Conservation (phyloP, 176 grass and related monocot species). For the Hordeum vulgare region DNA sequence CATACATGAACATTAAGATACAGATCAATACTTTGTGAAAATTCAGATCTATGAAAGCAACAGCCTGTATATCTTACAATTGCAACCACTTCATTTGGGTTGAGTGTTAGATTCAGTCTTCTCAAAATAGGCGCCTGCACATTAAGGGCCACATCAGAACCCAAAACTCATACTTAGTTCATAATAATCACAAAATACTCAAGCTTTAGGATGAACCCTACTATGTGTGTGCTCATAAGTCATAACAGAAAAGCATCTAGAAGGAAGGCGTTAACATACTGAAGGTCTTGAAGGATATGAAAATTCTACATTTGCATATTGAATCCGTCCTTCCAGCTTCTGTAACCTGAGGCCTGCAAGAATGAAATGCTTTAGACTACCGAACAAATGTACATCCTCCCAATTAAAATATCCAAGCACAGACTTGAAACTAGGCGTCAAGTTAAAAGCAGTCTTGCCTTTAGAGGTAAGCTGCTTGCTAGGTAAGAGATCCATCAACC, state of each 20-base stretch:
- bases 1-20: neutral
- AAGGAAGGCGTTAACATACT: slow-evolving; percentile 34
- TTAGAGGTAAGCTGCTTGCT: slow-evolving; percentile 55
- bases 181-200: neutral
- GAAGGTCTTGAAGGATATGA: slow-evolving; percentile 80
- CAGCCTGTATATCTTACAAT: slow-evolving; percentile 57
- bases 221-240: neutral
- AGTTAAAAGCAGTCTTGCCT: slow-evolving; percentile 45
- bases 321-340: slow-evolving; percentile 60
- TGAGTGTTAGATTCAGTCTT: slow-evolving; percentile 54
- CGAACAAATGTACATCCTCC: neutral
- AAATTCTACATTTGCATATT: slow-evolving; percentile 85
- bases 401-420: neutral
- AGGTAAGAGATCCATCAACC: slow-evolving; percentile 89
- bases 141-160: slow-evolving; percentile 20
- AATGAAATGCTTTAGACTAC: slow-evolving; percentile 3
- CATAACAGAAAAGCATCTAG: slow-evolving; percentile 9
- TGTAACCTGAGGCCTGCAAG: slow-evolving; percentile 56
- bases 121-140: slow-evolving; percentile 66
- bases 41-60: slow-evolving; percentile 12
- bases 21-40: neutral
- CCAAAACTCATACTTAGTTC: neutral
- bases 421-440: neutral
- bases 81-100: slow-evolving; percentile 89
- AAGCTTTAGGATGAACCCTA: neutral